Percentiles rank a stretch among this genome's conserved stretches.
Evolutionary conservation across 306 rosid species (phyloP).

Genomic region (Sicyos edulis): DNA sequence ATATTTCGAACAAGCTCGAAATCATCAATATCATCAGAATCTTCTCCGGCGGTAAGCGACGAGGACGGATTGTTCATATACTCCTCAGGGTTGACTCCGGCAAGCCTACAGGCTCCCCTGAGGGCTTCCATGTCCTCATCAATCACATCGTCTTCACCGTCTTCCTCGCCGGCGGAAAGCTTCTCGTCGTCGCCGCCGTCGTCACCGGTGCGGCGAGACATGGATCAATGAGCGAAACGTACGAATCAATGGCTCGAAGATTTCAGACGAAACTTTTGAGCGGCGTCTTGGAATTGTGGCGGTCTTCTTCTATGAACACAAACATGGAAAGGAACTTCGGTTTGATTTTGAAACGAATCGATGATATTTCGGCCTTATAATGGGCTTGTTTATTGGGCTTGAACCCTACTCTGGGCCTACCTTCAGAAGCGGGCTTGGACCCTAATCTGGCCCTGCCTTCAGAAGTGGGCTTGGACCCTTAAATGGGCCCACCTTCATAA

Average conservation of each 20-base stretch:
- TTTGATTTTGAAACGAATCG: neutral
- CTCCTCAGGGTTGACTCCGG: conserved; percentile 27
- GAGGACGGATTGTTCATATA: neutral
- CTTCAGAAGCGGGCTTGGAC: no score
- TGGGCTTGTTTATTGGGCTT: neutral
- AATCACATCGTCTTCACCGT: conserved; percentile 31
- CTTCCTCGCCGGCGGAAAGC: conserved; percentile 22
- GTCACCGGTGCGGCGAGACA: conserved; percentile 23
- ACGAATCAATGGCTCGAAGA: neutral
- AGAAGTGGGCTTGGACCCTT: no score
- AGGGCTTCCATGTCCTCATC: conserved; percentile 67
- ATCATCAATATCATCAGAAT: conserved; percentile 35
- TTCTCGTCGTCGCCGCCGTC: conserved; percentile 22
- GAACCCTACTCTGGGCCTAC: neutral
- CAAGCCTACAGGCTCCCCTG: conserved; percentile 47
- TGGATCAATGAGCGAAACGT: neutral
- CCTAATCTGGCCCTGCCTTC: no score
- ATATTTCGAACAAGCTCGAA: conserved; percentile 42
- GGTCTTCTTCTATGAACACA: neutral
- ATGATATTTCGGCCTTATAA: neutral
- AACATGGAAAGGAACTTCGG: neutral
- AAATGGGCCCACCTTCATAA: neutral
- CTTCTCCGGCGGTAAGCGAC: conserved; percentile 6
- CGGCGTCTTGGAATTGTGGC: neutral
- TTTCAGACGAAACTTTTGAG: neutral